Evolutionary conservation across 306 rosid genomes (phyloP).

Genomic region (Lathyrus aphaca): DNA sequence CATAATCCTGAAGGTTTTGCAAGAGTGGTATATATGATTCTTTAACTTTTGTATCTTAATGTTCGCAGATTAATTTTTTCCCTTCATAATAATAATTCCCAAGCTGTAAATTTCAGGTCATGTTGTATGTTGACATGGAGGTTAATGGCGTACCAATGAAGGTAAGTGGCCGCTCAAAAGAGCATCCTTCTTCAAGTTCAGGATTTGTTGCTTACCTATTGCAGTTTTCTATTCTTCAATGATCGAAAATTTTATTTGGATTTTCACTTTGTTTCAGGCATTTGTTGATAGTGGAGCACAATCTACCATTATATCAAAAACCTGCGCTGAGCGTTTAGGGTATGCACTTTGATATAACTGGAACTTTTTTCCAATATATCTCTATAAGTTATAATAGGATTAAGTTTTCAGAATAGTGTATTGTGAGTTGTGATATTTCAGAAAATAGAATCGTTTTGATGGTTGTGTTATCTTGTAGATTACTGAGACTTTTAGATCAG

Average conservation of each 20-base stretch:
- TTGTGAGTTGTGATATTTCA: conserved; percentile 28
- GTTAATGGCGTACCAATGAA: conserved; percentile 93
- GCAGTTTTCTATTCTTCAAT: background rate
- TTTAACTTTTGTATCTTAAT: conserved; percentile 17
- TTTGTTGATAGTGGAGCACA: conserved; percentile 99
- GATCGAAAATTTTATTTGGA: conserved; percentile 12
- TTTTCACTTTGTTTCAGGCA: conserved; percentile 64
- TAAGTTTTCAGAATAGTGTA: conserved; percentile 5
- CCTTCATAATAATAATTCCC: background rate
- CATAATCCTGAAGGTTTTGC: conserved; percentile 98
- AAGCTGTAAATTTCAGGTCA: conserved; percentile 60
- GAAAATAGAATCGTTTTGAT: conserved; percentile 28
- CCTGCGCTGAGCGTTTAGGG: conserved; percentile 97
- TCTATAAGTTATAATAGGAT: conserved; percentile 14
- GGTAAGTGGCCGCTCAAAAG: conserved; percentile 51
- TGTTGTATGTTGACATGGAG: conserved; percentile 99
- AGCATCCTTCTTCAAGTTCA: conserved; percentile 34
- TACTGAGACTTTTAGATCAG: conserved; percentile 92
- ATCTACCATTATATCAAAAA: conserved; percentile 95
- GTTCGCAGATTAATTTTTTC: conserved; percentile 5
- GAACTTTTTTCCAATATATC: conserved; percentile 32
- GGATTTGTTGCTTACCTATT: background rate
- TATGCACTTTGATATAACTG: conserved; percentile 50
- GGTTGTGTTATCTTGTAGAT: conserved; percentile 53
- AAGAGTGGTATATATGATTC: conserved; percentile 75